These are phyloP conservation scores for Grosmannia penicillata DNA, from an alignment of 2,329 filamentous ascomycete genomes.

Conservation along the genomic window DNA sequence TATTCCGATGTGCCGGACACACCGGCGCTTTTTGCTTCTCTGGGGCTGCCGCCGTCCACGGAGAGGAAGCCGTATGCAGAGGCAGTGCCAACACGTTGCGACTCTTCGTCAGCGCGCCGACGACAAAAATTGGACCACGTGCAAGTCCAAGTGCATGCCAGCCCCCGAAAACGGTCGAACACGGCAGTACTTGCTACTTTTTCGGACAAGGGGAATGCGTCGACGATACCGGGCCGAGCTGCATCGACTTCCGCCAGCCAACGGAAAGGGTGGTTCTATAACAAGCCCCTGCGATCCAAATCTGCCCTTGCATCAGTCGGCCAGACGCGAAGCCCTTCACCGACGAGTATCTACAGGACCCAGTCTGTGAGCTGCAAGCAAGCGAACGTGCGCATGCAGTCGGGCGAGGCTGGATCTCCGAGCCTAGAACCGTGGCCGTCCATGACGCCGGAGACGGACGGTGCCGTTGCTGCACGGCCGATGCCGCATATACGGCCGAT, in stretches of 20 bases:
- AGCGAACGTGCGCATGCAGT: constrained; percentile 10
- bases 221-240: not conserved
- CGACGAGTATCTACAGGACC: not conserved
- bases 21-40: constrained; percentile 11
- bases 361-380: constrained; percentile 10
- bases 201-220: no score
- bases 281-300: not conserved
- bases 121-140: not conserved
- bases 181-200: no score
- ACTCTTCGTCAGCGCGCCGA: not conserved
- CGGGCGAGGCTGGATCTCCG: no score
- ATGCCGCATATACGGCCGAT: not conserved
- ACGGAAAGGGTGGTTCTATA: no score
- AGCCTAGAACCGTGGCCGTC: not conserved
- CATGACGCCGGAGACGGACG: not conserved
- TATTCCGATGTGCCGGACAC: constrained; percentile 9
- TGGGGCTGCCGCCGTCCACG: constrained; percentile 3
- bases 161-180: no score
- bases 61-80: not conserved
- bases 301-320: not conserved
- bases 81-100: not conserved
- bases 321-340: not conserved
- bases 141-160: no score
- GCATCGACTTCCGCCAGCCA: not conserved
- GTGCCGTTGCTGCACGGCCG: not conserved